Base-by-base conservation (phyloP, 768 basidiomycete genomes). In the Dentipellis fragilis region DNA sequence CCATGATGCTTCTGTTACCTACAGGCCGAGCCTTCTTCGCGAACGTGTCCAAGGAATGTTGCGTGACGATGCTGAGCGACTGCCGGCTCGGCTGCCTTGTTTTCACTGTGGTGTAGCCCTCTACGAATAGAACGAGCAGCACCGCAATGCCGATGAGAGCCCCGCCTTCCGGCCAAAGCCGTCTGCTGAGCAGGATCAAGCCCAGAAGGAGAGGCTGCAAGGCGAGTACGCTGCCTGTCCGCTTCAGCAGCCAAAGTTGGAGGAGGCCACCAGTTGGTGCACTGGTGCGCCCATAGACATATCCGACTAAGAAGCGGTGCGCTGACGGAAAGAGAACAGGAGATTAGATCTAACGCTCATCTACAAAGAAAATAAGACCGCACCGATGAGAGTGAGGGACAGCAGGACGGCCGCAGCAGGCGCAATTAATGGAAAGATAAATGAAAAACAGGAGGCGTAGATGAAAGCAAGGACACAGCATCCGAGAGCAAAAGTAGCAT, bases 251-350 rank as follows among this genome's bases (percentile, higher is more conserved):
- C 86, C 88, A 90, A 29, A 91, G 76, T 59, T 86, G 83, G 19
- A 89, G 67, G 23, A 84, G 68, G 7, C 87, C 87, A 12, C 88
- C 87, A 1, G 87, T 88, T 64, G 86, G 84, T 7, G 85, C 85
- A 57, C 80, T 79, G 22, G 81, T 84, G 40, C 85, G 77, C 1
- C 78, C 86, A 63, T 84, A 87, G 17, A 89, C 87, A 66, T 90
- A 88, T 37, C 87, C 84, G 57, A 88, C 72, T 52, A 89, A 77
- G 70, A 80, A 90, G 38, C 87, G 85, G 68, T 88, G 85, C n/a
- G 88, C 89, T 87, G 59, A 29, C 29, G 6, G 29, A 29, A 29
- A 29, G 29, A 16, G 45, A 52, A 16, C 39, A 29, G n/a, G 23
- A 34, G 50, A 21, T 9, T 23, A 22, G 23, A 51, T 37, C 47